Evolutionary conservation across 768 basidiomycete species (phyloP), one percentile per base, ranked within the genome.

Genomic region (Hydnomerulius pinastri): DNA sequence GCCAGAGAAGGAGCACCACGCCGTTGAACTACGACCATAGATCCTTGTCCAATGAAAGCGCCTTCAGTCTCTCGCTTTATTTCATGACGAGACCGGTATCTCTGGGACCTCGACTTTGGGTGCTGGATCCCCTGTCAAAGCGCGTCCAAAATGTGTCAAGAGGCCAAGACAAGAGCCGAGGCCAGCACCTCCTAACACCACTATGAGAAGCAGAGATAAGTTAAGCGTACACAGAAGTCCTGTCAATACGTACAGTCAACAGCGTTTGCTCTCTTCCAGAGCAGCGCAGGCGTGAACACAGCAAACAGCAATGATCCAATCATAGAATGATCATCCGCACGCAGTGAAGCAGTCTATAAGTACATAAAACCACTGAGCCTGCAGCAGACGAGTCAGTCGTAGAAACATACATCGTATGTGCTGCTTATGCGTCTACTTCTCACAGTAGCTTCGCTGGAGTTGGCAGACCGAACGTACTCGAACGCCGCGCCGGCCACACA

Each of bases 261-360:
- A 13, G 75, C 63, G 28, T 69, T 73, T 27, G 86, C 87, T 46
- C 78, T 77, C 42, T 79, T 90, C 87, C 87, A 92, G 43, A 91
- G 73, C 24, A 90, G 45, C 3, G 87, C 85, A 3, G 90, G 85
- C 4, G 77, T 79, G 3, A 91, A 63, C 12, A 86, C 77, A 13
- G 79, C 80, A 49, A 76, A 78, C 18, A 92, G 67, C 40, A 91
- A 60, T 17, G 77, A 76, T 21, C 90, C 90, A 39, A 92, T 87
- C 2, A 81, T 89, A 18, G 87, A 77, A 61, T 89, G 84, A 64
- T 92, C 90, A 47, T 90, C 82, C 40, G 77, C 75, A 55, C 88
- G 74, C 45, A 88, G 67, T 18, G 79, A 75, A 35, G 73, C 70
- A 12, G 75, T 78, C 87, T 90, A 42, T 13, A 43, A 44, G 49